Percentiles rank a stretch among this genome's conserved stretches.
phyloP scores from a whole-genome alignment of 2,329 filamentous ascomycete species.

The Diaporthe velutina region DNA sequence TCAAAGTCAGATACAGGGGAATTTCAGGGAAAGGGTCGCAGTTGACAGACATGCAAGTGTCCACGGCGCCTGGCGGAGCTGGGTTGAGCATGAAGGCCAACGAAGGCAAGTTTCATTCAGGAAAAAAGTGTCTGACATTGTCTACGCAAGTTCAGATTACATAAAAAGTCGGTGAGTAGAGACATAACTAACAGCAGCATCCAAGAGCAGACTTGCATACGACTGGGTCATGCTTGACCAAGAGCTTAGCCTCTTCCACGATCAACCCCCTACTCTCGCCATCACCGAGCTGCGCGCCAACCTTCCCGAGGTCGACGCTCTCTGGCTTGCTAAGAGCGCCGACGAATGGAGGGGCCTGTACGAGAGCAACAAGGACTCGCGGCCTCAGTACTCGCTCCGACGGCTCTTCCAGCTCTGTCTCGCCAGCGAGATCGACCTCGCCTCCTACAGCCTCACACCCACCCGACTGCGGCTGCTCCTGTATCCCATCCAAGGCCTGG shows the following conservation, averaged over 20 bases:
- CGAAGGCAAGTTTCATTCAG: background rate
- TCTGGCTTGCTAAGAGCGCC: background rate
- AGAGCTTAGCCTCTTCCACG: conserved; percentile 5
- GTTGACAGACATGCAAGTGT: background rate
- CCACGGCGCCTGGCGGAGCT: background rate
- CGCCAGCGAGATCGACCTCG: background rate
- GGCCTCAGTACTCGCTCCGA: background rate
- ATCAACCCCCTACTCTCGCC: background rate
- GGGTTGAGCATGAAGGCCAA: background rate
- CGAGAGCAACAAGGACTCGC: background rate
- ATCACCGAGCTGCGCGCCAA: background rate
- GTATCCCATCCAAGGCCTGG: background rate
- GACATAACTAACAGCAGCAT: background rate
- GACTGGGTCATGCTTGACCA: background rate
- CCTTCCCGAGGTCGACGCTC: background rate
- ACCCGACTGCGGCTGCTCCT: background rate
- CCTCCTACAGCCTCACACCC: background rate
- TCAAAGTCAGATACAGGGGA: background rate
- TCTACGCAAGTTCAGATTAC: too few species aligned
- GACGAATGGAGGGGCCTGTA: background rate
- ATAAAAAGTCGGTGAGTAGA: background rate
- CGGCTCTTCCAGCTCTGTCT: background rate
- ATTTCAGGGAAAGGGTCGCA: background rate
- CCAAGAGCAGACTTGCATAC: background rate
- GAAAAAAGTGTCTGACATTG: too few species aligned